phyloP scores from a whole-genome alignment of 352 stramenopile genomes.

The Elongisporangium anandrum region DNA sequence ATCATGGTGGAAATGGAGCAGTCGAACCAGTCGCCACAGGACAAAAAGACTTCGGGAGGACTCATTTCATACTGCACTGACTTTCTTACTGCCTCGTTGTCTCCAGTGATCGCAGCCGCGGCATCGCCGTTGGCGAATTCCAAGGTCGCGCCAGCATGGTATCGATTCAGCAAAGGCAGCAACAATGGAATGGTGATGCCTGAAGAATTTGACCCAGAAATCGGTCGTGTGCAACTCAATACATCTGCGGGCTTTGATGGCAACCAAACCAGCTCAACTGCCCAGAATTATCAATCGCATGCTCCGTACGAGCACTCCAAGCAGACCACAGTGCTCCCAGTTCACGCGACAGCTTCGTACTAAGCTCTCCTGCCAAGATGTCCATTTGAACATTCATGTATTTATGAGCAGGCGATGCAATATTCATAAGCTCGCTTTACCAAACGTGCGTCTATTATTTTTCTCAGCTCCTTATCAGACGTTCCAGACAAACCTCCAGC shows the following conservation, averaged over 20 bases:
- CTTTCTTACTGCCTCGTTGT: constrained; percentile 23
- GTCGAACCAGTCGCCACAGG: constrained; percentile 4
- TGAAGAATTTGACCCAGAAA: not conserved
- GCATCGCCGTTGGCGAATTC: constrained; percentile 13
- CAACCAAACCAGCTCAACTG: not conserved
- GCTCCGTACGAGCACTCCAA: not conserved
- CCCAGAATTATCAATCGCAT: not conserved
- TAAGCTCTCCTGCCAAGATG: not conserved
- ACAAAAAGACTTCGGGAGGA: constrained; percentile 19
- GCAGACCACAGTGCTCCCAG: not conserved
- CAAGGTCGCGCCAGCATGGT: constrained; percentile 37
- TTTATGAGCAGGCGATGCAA: not conserved
- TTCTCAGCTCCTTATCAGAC: too few relatives aligned
- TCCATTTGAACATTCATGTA: not conserved
- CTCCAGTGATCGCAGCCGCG: constrained; percentile 4
- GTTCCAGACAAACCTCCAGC: too few relatives aligned
- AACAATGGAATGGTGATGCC: not conserved
- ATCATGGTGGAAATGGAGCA: not conserved
- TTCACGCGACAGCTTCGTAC: not conserved
- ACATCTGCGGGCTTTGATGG: not conserved
- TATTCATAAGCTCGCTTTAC: too few relatives aligned
- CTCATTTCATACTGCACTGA: constrained; percentile 44
- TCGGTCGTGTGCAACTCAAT: not conserved
- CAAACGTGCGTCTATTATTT: too few relatives aligned
- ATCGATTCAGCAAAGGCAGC: not conserved